Evolutionary conservation across 2,329 filamentous ascomycete species (phyloP).

Genomic region (Calonectria multiphialidica): DNA sequence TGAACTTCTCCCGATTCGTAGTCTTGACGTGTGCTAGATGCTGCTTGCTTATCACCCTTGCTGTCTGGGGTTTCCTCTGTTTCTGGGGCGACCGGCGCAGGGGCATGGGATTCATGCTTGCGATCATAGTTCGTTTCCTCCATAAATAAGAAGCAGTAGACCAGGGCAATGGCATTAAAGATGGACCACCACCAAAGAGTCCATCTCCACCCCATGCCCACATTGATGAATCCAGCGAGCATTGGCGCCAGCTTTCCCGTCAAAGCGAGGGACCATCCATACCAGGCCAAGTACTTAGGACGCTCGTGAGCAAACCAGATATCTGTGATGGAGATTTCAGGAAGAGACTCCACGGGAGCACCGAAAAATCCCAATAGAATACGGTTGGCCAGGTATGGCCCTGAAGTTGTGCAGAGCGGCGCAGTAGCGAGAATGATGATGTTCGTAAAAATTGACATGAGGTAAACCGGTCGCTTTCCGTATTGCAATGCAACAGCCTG

Average conservation of each 20-base stretch:
- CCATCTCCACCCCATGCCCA: constrained; percentile 46
- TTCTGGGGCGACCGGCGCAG: background rate
- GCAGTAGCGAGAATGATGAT: constrained; percentile 44
- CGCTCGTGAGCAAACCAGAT: constrained; percentile 46
- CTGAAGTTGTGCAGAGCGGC: constrained; percentile 40
- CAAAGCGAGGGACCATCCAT: constrained; percentile 43
- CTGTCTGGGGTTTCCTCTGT: background rate
- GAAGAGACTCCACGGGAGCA: constrained; percentile 45
- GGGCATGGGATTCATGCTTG: constrained; percentile 14
- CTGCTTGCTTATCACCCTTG: background rate
- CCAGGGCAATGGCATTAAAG: constrained; percentile 42
- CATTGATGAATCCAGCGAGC: constrained; percentile 49
- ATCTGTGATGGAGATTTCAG: constrained; percentile 45
- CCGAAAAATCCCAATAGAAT: constrained; percentile 45
- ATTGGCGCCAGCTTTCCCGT: constrained; percentile 48
- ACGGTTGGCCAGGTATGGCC: constrained; percentile 43
- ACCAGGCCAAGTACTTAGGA: constrained; percentile 43
- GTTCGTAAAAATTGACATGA: constrained; percentile 42
- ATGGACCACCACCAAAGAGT: constrained; percentile 49
- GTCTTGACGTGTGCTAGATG: background rate
- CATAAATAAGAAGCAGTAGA: constrained; percentile 62
- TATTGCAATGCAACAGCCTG: constrained; percentile 48
- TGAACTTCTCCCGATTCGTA: constrained; percentile 45
- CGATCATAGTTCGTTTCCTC: constrained; percentile 65
- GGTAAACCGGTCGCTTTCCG: constrained; percentile 47